Evolutionary conservation across 257 asterid genomes (phyloP), one percentile per base, ranked within the genome.

Genomic region (Solanum habrochaites): DNA sequence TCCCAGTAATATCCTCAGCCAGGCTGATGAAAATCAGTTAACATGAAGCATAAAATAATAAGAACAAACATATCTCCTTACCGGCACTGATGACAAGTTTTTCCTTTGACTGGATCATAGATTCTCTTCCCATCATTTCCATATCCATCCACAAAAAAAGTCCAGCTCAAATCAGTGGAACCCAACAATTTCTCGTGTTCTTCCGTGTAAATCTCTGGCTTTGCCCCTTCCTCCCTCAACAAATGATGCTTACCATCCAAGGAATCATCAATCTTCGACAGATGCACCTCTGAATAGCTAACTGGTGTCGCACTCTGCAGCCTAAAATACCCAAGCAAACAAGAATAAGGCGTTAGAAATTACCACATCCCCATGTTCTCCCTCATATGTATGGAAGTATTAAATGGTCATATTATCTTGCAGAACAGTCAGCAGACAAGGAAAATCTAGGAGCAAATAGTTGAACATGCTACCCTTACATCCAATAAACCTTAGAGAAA

Each of bases 51-150:
- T 23, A 78, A 85, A 47, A 49, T 74, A 70, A 70, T 21, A 11
- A 60, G 83, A 83, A 70, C 49, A 87, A 80, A 62, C 56, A 72
- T 74, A 58, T 81, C 69, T 72, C 66, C 89, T 86, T 80, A 95
- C 99, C 99, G 94, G 96, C 99, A 96, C 21, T 97, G 98, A 88
- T 97, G 99, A 88, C 99, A 95, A 81, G 98, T 95, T 90, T 95
- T 97, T 62, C 99, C 99, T 77, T 66, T 90, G 13, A 95, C 88
- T 0, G 97, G 94, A 93, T 97, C 99, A 87, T 97, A 97, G 86
- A 95, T 93, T 42, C 99, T 93, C 91, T 94, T 95, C 87, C 99
- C 98, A 72, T 96, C 98, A 69, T 86, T 91, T 42, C 97, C 98
- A 88, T 81, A 92, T 88, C 99, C 99, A 88, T 97, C 99, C 81